phyloP scores from a whole-genome alignment of 169 alveolate species.

The Eimeria necatrix region DNA sequence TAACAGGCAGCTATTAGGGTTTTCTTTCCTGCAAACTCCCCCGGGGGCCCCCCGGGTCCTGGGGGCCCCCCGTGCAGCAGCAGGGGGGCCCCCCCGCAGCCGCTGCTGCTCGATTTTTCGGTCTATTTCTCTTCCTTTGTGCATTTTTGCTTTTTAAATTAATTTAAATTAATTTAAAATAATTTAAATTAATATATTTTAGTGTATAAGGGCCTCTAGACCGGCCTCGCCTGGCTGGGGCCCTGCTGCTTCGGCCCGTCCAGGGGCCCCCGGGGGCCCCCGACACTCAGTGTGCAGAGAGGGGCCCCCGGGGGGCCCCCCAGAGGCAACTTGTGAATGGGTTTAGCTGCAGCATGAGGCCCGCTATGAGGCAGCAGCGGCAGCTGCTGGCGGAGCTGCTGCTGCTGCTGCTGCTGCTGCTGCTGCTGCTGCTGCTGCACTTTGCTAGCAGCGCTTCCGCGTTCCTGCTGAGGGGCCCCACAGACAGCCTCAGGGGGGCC shows the following conservation, averaged over 20 bases:
- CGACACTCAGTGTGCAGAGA: neutral
- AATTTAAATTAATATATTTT: neutral
- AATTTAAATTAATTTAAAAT: neutral
- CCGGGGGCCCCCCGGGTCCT: constrained; percentile 2
- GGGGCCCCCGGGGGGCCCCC: constrained; percentile 19
- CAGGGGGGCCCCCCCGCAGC: constrained; percentile 4
- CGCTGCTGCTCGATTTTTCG: neutral
- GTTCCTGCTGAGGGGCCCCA: neutral
- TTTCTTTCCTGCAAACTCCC: neutral
- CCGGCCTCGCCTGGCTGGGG: neutral
- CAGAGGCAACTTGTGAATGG: neutral
- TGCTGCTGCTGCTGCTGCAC: constrained; percentile 38
- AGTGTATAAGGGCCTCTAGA: neutral
- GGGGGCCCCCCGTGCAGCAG: constrained; percentile 51
- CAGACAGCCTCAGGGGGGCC: neutral
- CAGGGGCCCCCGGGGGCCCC: constrained; percentile 31
- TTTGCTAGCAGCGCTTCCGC: neutral
- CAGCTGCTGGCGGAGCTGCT: neutral
- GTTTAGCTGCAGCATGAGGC: neutral
- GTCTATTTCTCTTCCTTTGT: neutral
- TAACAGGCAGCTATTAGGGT: neutral
- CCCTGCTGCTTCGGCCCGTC: neutral
- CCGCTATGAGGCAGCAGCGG: neutral
- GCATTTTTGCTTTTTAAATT: neutral
- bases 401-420: constrained; percentile 31